Evolutionary conservation across 1,139 yeast genomes (phyloP), one percentile per base, ranked within the genome.

Genomic region (Blastobotrys serpentis): DNA sequence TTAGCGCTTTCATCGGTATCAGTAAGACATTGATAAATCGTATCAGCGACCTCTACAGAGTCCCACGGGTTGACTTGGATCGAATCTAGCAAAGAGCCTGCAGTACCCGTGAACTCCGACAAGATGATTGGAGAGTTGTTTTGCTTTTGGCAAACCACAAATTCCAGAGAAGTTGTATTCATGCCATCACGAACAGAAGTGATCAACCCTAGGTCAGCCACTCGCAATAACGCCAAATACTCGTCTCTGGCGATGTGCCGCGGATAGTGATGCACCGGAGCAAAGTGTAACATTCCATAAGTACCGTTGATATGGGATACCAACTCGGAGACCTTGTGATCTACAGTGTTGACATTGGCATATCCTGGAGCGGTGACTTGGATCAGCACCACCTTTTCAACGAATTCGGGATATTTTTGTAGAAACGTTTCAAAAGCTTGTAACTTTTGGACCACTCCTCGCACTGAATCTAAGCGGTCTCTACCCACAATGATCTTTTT

Each of bases 21-120:
- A 5, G 51, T 60, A 64, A 7, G 79, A 45, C 90, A 79, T 49
- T 78, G 81, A 63, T 89, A 75, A 47, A 94, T 84, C 4, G 94
- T 79, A 59, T 82, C 85, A 1, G 98, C 94, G 33, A 90, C 92
- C 3, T 95, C 96, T 23, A 87, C 92, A 0, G 94, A 76, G 68
- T 92, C 98, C 96, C 97, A 92, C 11, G 99, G 99, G 60, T 92
- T 94, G 33, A 92, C 95, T 56, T 86, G 79, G 43, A 86, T 76
- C 1, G 96, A 88, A 54, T 87, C 95, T 43, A 76, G 76, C 49
- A 92, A 71, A 1, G 86, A 84, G 2, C 90, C 78, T 0, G 96
- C 86, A 2, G 95, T 84, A 45, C 98, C 99, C 41, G 96, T 86
- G 62, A 92, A 92, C 69, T 92, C 99, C 21, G 96, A 86, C 42